phyloP scores from a whole-genome alignment of 352 stramenopile species.

The Globisporangium barbulae region DNA sequence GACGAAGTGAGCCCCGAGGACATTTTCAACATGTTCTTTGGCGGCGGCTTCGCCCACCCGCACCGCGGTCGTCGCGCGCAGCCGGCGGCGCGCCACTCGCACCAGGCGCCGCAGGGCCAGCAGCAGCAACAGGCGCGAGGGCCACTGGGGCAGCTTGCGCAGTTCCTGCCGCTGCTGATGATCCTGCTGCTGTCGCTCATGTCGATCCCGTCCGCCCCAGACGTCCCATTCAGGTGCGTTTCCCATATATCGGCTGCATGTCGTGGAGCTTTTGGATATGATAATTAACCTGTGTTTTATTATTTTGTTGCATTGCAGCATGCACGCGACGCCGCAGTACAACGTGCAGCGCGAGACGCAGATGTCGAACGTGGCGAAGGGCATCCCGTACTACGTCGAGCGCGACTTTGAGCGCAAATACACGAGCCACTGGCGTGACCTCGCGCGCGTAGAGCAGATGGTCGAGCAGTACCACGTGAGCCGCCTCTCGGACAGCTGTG shows the following conservation, averaged over 20 bases:
- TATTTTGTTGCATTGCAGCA: slow-evolving; percentile 25
- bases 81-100: slow-evolving; percentile 3
- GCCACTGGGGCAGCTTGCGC: slow-evolving; percentile 51
- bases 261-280: background rate
- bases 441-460: slow-evolving; percentile 83
- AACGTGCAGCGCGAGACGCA: slow-evolving; percentile 71
- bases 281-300: background rate
- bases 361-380: slow-evolving; percentile 81
- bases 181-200: slow-evolving; percentile 84
- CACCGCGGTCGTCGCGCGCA: slow-evolving; percentile 34
- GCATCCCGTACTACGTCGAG: slow-evolving; percentile 88
- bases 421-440: slow-evolving; percentile 81
- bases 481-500: slow-evolving; percentile 68
- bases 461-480: slow-evolving; percentile 80
- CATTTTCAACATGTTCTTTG: slow-evolving; percentile 94
- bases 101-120: slow-evolving; percentile 18
- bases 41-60: slow-evolving; percentile 57
- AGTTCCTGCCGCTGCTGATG: slow-evolving; percentile 84
- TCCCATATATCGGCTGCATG: background rate
- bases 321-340: slow-evolving; percentile 73
- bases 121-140: slow-evolving; percentile 32
- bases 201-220: slow-evolving; percentile 63
- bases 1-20: slow-evolving; percentile 89
- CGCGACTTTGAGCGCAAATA: slow-evolving; percentile 85
- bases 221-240: slow-evolving; percentile 70